Evolutionary conservation across 495 filamentous ascomycete genomes (phyloP), one percentile per base, ranked within the genome.

Genomic region (Penicillium subrubescens): DNA sequence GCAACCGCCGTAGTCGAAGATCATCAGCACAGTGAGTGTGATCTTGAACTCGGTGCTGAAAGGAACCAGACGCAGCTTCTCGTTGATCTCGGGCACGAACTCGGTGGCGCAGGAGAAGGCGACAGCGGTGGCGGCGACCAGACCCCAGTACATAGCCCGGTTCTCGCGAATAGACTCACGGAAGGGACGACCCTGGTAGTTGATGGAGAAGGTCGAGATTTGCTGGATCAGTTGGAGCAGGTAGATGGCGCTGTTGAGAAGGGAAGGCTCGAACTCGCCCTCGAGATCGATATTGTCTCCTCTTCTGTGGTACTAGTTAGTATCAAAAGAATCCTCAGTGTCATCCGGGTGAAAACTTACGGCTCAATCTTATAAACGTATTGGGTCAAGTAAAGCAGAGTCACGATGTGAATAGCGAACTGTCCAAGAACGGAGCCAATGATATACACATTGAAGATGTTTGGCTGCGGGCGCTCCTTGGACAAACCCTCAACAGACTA

Each of bases 381-480:
- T 62, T 88, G 86, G 37, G 96, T 93, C 59, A 99, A 88, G 76
- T 97, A 99, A 74, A 99, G 92, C 53, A 99, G 80, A 2, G 96
- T 97, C 43, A 79, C 90, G 68, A 97, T 96, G 73, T 99, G 95
- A 58, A 99, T 88, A 10, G 95, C 95, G 71, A 99, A 99, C 76
- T 99, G 95, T 53, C 93, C 94, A 63, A 99, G 90, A 62, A 99
- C 93, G 50, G 93, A 97, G 44, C 94, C 94, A 70, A 99, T 97
- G 79, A 99, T 97, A 79, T 99, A 98, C 51, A 91, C 85, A 77
- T 99, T 99, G 83, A 98, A 99, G 73, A 99, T 99, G 77, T 97
- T 97, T 1, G 92, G 92, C 83, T 99, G 95, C 0, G 95, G 95
- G 31, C 95, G 90, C 79, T 99, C 95, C 83, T 98, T 98, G 51